Evolutionary conservation across 2,329 filamentous ascomycete genomes (phyloP).

Genomic region (Aspergillus aculeatinus): DNA sequence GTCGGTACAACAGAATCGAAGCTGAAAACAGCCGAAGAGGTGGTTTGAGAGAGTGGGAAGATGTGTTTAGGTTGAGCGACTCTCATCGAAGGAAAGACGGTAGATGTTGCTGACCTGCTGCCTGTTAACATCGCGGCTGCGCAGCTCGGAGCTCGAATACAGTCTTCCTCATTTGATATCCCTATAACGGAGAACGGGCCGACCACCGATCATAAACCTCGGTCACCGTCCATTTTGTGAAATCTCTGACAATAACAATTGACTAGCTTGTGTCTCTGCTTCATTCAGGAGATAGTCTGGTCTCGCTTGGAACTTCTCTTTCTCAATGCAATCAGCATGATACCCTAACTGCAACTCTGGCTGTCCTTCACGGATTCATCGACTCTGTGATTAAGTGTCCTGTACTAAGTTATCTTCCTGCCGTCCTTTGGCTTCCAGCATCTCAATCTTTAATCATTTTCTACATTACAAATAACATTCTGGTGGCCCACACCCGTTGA

Average conservation of each 20-base stretch:
- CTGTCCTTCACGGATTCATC: background rate
- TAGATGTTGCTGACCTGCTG: constrained; percentile 41
- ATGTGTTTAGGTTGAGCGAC: constrained; percentile 47
- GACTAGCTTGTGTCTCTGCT: background rate
- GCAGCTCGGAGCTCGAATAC: background rate
- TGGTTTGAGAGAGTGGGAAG: constrained; percentile 51
- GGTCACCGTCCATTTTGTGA: background rate
- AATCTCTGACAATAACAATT: background rate
- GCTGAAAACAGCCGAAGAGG: constrained; percentile 33
- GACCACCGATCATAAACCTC: background rate
- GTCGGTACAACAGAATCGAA: constrained; percentile 30
- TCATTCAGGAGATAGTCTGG: background rate
- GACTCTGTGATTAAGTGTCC: background rate
- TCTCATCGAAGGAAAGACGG: constrained; percentile 36
- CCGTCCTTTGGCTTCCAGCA: background rate
- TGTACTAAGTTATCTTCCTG: background rate
- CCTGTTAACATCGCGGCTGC: background rate
- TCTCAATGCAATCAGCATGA: background rate
- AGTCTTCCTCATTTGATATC: background rate
- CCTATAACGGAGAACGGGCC: background rate
- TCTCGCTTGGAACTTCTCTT: background rate
- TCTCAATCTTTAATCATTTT: background rate
- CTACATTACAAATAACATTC: background rate
- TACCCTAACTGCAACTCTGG: background rate
- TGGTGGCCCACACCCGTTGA: background rate